phyloP scores from a whole-genome alignment of 306 rosid genomes.

The Acacia crassicarpa region DNA sequence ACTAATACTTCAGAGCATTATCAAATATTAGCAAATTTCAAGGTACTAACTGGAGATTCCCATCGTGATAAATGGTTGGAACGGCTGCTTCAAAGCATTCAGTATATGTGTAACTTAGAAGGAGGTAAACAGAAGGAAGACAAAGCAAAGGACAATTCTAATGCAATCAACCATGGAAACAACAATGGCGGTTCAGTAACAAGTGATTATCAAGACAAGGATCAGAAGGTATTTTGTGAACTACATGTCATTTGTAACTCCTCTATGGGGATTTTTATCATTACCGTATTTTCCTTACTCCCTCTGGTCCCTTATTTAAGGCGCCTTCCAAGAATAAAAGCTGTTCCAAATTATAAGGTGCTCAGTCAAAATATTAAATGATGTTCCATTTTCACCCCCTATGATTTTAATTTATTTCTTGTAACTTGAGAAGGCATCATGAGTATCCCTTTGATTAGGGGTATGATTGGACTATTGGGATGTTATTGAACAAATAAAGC shows the following conservation, averaged over 20 bases:
- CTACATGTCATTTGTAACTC: background rate
- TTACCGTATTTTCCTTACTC: background rate
- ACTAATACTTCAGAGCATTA: constrained; percentile 56
- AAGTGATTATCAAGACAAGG: constrained; percentile 46
- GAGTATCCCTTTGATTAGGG: background rate
- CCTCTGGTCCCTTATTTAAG: background rate
- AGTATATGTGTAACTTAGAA: constrained; percentile 54
- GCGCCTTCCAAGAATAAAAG: background rate
- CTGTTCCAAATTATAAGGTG: background rate
- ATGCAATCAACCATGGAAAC: constrained; percentile 44
- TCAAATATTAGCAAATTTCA: constrained; percentile 48
- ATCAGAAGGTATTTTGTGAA: constrained; percentile 55
- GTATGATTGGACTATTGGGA: background rate
- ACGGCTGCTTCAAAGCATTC: constrained; percentile 66
- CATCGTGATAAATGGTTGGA: constrained; percentile 94
- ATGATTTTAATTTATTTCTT: background rate
- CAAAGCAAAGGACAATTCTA: constrained; percentile 44
- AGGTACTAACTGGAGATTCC: constrained; percentile 66
- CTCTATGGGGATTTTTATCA: background rate
- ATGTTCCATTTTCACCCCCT: background rate
- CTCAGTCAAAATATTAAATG: background rate
- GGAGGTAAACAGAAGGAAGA: constrained; percentile 43
- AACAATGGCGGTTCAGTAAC: constrained; percentile 34
- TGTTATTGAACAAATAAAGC: background rate
- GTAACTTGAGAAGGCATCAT: background rate